These are phyloP conservation scores for Suhomyces terraborum DNA, from an alignment of 1,139 yeast genomes.

Conservation along the genomic window DNA sequence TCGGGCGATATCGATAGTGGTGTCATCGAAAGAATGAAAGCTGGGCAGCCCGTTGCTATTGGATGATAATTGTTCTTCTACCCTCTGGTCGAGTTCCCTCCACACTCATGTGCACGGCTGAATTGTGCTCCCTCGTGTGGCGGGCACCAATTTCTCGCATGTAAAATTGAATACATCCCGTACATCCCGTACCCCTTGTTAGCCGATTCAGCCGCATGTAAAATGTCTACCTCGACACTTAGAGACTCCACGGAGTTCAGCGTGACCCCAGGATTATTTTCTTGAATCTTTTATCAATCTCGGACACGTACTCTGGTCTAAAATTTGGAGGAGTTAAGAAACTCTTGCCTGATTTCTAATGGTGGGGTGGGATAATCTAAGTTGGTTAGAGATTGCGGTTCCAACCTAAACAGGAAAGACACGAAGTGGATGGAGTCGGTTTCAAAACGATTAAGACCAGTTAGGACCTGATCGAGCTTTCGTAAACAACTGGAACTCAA, in stretches of 20 bases:
- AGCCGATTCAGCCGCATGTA: constrained; percentile 10
- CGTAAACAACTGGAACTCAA: not conserved
- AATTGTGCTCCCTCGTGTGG: not conserved
- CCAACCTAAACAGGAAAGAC: not conserved
- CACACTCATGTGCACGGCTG: constrained; percentile 3
- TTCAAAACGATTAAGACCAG: not conserved
- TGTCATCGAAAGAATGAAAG: constrained; percentile 34
- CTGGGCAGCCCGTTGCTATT: constrained; percentile 46
- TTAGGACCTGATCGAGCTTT: no score
- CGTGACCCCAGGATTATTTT: constrained; percentile 1
- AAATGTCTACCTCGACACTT: not conserved
- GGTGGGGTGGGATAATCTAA: no score
- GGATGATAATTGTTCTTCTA: no score
- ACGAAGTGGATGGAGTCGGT: no score
- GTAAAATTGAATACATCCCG: constrained; percentile 5
- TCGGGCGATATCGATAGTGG: constrained; percentile 38
- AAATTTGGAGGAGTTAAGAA: not conserved
- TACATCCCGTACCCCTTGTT: constrained; percentile 5
- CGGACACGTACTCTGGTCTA: not conserved
- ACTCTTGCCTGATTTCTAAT: not conserved
- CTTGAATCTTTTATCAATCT: not conserved
- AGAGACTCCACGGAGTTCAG: not conserved
- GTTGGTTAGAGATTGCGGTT: not conserved
- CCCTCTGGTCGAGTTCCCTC: not conserved
- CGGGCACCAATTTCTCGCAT: constrained; percentile 1